phyloP scores from a whole-genome alignment of 202 grass and related monocot species.

The Elaeis oleifera region DNA sequence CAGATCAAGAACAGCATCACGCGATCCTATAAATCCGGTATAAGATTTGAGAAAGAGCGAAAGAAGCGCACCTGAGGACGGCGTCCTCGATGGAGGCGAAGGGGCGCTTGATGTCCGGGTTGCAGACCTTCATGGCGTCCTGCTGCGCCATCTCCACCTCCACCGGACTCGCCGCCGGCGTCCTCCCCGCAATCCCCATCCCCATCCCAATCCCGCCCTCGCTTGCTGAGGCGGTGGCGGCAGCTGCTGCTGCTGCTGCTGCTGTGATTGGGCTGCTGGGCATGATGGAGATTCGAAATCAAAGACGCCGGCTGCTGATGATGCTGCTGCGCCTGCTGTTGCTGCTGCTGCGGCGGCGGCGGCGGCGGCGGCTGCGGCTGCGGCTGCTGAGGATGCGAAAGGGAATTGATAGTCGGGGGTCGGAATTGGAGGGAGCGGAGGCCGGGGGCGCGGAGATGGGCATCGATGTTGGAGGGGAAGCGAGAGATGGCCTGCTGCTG shows the following conservation, averaged over 20 bases:
- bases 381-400: not conserved
- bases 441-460: conserved; percentile 82
- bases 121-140: conserved; percentile 80
- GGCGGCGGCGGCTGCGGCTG: not conserved
- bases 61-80: conserved; percentile 54
- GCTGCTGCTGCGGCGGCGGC: not conserved
- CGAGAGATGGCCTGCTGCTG: conserved; percentile 87
- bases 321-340: conserved; percentile 9
- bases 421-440: conserved; percentile 64
- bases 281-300: too few relatives aligned
- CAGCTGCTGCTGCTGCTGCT: conserved; percentile 20
- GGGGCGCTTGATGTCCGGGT: conserved; percentile 74
- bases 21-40: too few relatives aligned
- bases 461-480: conserved; percentile 98
- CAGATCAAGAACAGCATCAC: too few relatives aligned
- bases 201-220: conserved; percentile 26
- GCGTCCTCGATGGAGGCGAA: conserved; percentile 89
- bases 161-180: conserved; percentile 32
- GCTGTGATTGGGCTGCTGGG: conserved; percentile 27
- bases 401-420: not conserved
- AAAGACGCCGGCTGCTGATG: conserved; percentile 8
- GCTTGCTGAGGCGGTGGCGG: conserved; percentile 6
- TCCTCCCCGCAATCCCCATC: not conserved
- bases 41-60: too few relatives aligned
- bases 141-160: conserved; percentile 95